A percentile compares a stretch with the other conserved stretches of the same genome.
Evolutionary conservation across 441 rosid species (phyloP).

Genomic region (Arabidopsis hybrid): DNA sequence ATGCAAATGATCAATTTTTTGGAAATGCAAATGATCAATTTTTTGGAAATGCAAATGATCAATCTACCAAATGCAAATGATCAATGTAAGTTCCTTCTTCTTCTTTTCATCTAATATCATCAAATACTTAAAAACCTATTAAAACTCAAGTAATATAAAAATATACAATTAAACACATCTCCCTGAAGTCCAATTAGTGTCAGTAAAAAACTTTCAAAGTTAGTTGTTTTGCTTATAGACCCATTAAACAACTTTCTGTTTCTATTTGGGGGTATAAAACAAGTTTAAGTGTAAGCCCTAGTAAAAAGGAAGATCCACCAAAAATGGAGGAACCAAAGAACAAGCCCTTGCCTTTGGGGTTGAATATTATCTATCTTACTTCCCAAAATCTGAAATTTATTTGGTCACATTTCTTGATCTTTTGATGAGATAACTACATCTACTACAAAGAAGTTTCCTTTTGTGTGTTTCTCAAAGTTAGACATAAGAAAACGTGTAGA

Average conservation of each 20-base stretch:
- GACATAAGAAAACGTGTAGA: slow-evolving; percentile 17
- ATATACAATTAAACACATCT: background rate
- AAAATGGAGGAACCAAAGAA: slow-evolving; percentile 43
- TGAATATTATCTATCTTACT: slow-evolving; percentile 26
- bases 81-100: too few relatives aligned
- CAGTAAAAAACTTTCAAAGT: background rate
- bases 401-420: slow-evolving; percentile 22
- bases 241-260: background rate
- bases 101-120: background rate
- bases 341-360: slow-evolving; percentile 28
- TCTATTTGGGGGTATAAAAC: background rate
- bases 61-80: too few relatives aligned
- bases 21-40: too few relatives aligned
- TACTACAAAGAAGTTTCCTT: slow-evolving; percentile 14
- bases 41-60: too few relatives aligned
- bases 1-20: too few relatives aligned
- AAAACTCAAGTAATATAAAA: background rate
- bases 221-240: background rate
- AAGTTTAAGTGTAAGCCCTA: slow-evolving; percentile 36
- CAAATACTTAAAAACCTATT: background rate
- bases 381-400: background rate
- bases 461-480: slow-evolving; percentile 5
- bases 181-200: background rate
- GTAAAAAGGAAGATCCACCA: slow-evolving; percentile 46
- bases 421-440: slow-evolving; percentile 8